phyloP scores from a whole-genome alignment of 176 grass and related monocot species.

The Zizania latifolia region DNA sequence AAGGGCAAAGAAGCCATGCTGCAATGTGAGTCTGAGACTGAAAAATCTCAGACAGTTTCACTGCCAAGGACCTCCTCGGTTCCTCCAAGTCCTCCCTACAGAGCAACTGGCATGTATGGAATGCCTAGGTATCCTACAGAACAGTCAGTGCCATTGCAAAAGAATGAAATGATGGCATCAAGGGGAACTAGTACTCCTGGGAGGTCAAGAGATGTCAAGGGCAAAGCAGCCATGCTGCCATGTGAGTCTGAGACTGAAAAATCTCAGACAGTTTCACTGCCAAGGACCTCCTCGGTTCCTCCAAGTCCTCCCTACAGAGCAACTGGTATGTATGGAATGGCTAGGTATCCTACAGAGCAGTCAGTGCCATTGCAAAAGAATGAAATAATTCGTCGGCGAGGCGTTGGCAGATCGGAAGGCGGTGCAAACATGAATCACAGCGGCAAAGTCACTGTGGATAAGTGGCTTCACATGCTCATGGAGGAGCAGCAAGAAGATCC shows the following conservation, averaged over 20 bases:
- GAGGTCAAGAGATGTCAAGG: conserved; percentile 24
- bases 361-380: conserved; percentile 12
- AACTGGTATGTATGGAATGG: not conserved
- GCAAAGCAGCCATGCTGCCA: not conserved
- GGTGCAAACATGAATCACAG: conserved; percentile 41
- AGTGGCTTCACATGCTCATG: conserved; percentile 70
- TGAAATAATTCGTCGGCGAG: not conserved
- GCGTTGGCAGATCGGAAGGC: conserved; percentile 30
- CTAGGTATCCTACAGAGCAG: conserved; percentile 18
- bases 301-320: conserved; percentile 40
- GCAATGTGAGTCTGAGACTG: conserved; percentile 13
- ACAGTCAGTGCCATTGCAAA: conserved; percentile 8
- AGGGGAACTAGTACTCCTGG: conserved; percentile 18
- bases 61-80: conserved; percentile 27
- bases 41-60: conserved; percentile 28
- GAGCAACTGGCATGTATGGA: conserved; percentile 5
- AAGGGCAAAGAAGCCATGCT: conserved; percentile 8
- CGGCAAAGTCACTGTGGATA: conserved; percentile 64
- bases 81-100: conserved; percentile 41
- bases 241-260: conserved; percentile 23
- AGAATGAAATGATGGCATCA: not conserved
- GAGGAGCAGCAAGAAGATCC: conserved; percentile 40
- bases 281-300: conserved; percentile 29
- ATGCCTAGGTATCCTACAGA: conserved; percentile 16
- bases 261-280: conserved; percentile 25